These are phyloP conservation scores for Carallia brachiata DNA, from an alignment of 345 rosid species.

Conservation along the genomic window DNA sequence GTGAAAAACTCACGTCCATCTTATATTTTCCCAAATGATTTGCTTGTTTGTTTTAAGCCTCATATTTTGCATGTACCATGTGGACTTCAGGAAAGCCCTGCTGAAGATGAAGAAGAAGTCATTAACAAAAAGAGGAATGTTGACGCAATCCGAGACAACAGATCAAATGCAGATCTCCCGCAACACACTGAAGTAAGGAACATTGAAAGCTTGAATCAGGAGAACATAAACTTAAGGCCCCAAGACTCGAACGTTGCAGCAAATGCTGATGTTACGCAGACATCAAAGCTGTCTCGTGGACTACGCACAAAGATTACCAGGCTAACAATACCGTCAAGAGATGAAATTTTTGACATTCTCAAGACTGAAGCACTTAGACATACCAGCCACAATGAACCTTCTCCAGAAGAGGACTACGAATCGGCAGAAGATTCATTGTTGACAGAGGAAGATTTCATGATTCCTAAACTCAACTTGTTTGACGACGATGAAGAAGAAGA, in stretches of 20 bases:
- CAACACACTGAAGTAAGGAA: conserved; percentile 26
- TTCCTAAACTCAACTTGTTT: conserved; percentile 54
- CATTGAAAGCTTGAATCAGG: conserved; percentile 12
- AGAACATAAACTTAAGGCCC: conserved; percentile 18
- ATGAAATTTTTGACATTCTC: conserved; percentile 17
- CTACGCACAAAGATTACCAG: conserved; percentile 34
- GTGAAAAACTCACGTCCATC: too few species aligned
- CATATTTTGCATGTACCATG: too few species aligned
- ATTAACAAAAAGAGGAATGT: conserved; percentile 20
- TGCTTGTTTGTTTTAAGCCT: neutral
- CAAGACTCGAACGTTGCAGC: conserved; percentile 13
- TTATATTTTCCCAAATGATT: too few species aligned
- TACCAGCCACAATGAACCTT: conserved; percentile 13
- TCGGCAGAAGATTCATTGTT: conserved; percentile 66
- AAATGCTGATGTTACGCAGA: conserved; percentile 18
- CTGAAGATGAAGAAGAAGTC: conserved; percentile 54
- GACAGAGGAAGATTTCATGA: conserved; percentile 68
- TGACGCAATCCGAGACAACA: conserved; percentile 22
- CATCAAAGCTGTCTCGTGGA: conserved; percentile 31
- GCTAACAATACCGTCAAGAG: conserved; percentile 37
- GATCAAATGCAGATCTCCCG: conserved; percentile 28
- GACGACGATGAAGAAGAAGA: conserved; percentile 56
- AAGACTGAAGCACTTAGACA: conserved; percentile 17
- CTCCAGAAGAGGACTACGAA: conserved; percentile 66
- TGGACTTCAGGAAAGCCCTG: conserved; percentile 53